These are phyloP conservation scores for Aquilaria sinensis DNA, from an alignment of 345 rosid genomes.

Conservation along the genomic window DNA sequence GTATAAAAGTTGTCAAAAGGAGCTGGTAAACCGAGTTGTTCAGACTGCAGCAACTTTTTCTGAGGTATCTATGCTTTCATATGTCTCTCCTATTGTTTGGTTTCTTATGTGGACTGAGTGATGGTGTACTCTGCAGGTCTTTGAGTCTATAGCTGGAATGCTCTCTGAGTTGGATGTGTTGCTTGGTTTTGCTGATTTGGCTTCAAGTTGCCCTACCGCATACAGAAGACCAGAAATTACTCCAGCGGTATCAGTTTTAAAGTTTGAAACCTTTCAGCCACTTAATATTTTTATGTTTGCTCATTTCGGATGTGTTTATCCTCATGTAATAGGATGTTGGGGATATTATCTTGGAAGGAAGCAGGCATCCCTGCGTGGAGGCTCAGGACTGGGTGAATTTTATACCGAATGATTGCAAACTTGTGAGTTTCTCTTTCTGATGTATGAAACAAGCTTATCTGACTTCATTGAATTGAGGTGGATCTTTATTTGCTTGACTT, in stretches of 20 bases:
- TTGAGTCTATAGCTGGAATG: conserved; percentile 59
- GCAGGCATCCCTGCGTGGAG: conserved; percentile 98
- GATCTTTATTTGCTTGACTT: conserved; percentile 14
- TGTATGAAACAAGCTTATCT: conserved; percentile 7
- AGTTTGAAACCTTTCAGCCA: conserved; percentile 13
- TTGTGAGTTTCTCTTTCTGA: conserved; percentile 44
- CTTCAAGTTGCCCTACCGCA: conserved; percentile 84
- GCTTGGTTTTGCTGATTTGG: conserved; percentile 93
- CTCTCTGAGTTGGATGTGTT: conserved; percentile 93
- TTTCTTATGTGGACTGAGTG: conserved; percentile 5
- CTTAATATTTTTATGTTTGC: conserved; percentile 8
- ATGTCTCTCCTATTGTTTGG: conserved; percentile 4
- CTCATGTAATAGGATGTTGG: conserved; percentile 58
- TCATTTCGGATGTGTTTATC: conserved; percentile 3
- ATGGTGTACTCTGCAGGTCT: conserved; percentile 53
- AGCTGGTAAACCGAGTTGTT: conserved; percentile 77
- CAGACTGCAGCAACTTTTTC: conserved; percentile 75
- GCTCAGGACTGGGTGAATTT: conserved; percentile 99
- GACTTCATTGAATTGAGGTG: conserved; percentile 18
- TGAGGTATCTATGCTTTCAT: conserved; percentile 44
- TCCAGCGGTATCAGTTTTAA: conserved; percentile 45
- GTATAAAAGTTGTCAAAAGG: conserved; percentile 72
- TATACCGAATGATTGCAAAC: conserved; percentile 95
- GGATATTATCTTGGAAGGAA: conserved; percentile 77
- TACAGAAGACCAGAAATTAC: conserved; percentile 91